Percentiles rank a stretch among this genome's conserved stretches.
Conservation (phyloP, 805 yeast genomes). For the Yamadazyma paraphyllophila region DNA sequence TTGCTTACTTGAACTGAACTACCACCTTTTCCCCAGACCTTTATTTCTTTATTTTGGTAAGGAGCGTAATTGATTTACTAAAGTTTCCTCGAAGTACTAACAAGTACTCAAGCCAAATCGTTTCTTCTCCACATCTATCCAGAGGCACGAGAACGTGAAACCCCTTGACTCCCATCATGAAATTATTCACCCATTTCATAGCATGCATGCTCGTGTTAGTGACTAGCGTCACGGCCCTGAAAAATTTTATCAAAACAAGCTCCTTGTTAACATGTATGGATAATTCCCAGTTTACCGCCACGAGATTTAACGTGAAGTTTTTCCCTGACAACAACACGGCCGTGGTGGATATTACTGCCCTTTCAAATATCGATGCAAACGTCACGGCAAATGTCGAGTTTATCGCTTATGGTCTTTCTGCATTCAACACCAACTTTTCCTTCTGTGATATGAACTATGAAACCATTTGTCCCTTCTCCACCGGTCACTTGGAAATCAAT, state of each 20-base stretch:
- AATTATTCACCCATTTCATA: conserved; percentile 1
- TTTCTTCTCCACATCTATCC: too few species aligned
- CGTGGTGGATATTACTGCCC: conserved; percentile 67
- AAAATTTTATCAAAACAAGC: conserved; percentile 44
- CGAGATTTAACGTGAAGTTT: conserved; percentile 72
- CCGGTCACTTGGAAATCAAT: conserved; percentile 80
- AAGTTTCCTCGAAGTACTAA: too few species aligned
- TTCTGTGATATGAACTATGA: conserved; percentile 58
- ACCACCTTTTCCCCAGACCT: too few species aligned
- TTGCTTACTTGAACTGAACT: too few species aligned
- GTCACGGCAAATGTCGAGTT: conserved; percentile 64
- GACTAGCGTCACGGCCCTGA: conserved; percentile 14
- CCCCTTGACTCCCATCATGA: conserved; percentile 4
- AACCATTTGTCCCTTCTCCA: conserved; percentile 74
- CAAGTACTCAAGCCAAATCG: too few species aligned
- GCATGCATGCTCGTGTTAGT: conserved; percentile 1
- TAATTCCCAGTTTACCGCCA: conserved; percentile 81
- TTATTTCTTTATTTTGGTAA: too few species aligned
- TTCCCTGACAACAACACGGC: conserved; percentile 65
- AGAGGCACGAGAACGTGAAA: background rate
- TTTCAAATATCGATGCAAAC: conserved; percentile 72
- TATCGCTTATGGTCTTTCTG: conserved; percentile 77
- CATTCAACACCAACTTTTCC: conserved; percentile 51
- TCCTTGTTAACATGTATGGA: conserved; percentile 92
- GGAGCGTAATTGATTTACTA: too few species aligned